phyloP scores from a whole-genome alignment of 179 eudicot species.

The Drosera spatulata region DNA sequence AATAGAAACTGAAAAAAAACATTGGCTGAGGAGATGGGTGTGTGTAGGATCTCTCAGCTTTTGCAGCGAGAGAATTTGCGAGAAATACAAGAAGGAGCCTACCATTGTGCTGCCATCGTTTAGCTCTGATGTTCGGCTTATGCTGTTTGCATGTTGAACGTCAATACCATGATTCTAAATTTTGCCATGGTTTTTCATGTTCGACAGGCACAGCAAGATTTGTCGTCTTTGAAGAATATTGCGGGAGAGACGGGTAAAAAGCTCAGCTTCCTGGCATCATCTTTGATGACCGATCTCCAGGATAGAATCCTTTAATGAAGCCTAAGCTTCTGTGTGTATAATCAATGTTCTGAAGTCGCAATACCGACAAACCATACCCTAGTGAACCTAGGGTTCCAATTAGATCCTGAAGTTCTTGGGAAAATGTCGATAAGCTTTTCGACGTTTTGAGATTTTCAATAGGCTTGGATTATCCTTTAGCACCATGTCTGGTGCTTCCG shows the following conservation, averaged over 20 bases:
- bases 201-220: conserved; percentile 85
- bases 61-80: no score
- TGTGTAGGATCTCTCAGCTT: no score
- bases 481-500: no score
- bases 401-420: conserved; percentile 14
- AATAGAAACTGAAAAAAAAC: no score
- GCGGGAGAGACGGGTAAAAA: conserved; percentile 98
- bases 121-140: no score
- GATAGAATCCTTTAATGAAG: conserved; percentile 60
- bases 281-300: conserved; percentile 64
- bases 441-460: conserved; percentile 3
- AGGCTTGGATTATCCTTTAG: not conserved
- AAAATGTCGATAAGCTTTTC: conserved; percentile 8
- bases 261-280: conserved; percentile 66
- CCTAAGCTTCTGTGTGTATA: conserved; percentile 9
- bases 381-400: conserved; percentile 26
- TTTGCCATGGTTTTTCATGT: not conserved
- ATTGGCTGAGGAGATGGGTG: no score
- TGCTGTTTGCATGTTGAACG: no score
- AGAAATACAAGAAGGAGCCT: no score
- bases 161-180: not conserved
- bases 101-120: no score
- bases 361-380: conserved; percentile 7
- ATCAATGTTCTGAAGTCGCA: conserved; percentile 5
- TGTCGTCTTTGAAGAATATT: conserved; percentile 80